Evolutionary conservation across 2,329 filamentous ascomycete species (phyloP).

Genomic region (Cladosporium sp.): DNA sequence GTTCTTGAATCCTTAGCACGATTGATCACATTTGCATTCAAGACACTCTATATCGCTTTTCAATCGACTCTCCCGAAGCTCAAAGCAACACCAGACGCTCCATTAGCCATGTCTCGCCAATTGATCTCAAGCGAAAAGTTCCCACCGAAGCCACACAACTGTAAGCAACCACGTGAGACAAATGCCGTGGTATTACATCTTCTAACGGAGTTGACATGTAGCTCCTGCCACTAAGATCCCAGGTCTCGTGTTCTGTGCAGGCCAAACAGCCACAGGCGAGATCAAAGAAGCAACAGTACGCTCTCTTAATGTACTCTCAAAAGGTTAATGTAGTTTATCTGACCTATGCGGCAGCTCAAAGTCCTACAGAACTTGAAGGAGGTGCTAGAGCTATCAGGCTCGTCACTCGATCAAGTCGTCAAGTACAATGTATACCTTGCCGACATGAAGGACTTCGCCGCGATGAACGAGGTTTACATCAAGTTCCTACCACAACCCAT

Average conservation of each 20-base stretch:
- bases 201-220: conserved; percentile 14
- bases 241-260: conserved; percentile 45
- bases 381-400: conserved; percentile 59
- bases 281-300: conserved; percentile 44
- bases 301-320: not conserved
- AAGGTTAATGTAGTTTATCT: not conserved
- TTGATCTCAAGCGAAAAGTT: conserved; percentile 47
- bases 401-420: conserved; percentile 56
- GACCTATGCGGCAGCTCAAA: not conserved
- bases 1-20: not conserved
- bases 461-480: conserved; percentile 54
- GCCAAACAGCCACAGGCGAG: conserved; percentile 48
- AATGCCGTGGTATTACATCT: not conserved
- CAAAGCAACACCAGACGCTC: too few species aligned
- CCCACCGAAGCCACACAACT: conserved; percentile 46
- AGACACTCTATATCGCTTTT: too few species aligned
- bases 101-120: conserved; percentile 40
- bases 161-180: conserved; percentile 24
- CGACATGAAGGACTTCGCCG: conserved; percentile 61
- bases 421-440: conserved; percentile 66
- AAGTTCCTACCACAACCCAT: conserved; percentile 30
- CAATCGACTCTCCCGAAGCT: not conserved
- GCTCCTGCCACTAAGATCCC: conserved; percentile 43
- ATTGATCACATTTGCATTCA: not conserved
- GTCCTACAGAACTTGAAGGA: conserved; percentile 48